Conservation (phyloP, 441 rosid genomes). For the Aleurites moluccanus region DNA sequence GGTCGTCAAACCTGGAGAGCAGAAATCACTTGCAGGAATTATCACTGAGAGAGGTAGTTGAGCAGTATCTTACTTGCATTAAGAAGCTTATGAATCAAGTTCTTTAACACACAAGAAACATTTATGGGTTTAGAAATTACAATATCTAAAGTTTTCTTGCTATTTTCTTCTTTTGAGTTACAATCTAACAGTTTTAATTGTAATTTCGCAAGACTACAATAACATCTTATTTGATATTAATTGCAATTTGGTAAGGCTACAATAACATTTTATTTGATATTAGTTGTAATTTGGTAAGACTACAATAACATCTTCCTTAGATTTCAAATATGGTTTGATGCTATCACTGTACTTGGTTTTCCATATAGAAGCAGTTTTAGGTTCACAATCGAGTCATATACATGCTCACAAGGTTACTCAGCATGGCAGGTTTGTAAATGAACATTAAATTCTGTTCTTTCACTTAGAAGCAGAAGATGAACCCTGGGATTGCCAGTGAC, state of each 20-base stretch:
- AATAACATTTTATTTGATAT: too few species aligned
- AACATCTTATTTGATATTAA: too few species aligned
- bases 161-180: neutral
- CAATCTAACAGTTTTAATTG: neutral
- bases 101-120: neutral
- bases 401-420: too few species aligned
- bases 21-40: slow-evolving; percentile 85
- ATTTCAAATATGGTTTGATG: neutral
- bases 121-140: neutral
- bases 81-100: neutral
- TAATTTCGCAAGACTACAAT: neutral
- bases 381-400: too few species aligned
- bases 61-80: neutral
- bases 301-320: neutral
- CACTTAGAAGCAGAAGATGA: neutral
- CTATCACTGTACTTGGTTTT: too few species aligned
- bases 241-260: too few species aligned
- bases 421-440: neutral
- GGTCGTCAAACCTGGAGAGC: slow-evolving; percentile 88
- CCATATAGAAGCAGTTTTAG: too few species aligned
- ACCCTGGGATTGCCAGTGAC: neutral
- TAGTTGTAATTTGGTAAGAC: too few species aligned
- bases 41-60: slow-evolving; percentile 88
- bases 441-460: neutral
- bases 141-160: neutral